A percentile compares a stretch with the other conserved stretches of the same genome.
These are phyloP conservation scores for Cicer cuneatum DNA, from an alignment of 306 rosid genomes.

Conservation along the genomic window DNA sequence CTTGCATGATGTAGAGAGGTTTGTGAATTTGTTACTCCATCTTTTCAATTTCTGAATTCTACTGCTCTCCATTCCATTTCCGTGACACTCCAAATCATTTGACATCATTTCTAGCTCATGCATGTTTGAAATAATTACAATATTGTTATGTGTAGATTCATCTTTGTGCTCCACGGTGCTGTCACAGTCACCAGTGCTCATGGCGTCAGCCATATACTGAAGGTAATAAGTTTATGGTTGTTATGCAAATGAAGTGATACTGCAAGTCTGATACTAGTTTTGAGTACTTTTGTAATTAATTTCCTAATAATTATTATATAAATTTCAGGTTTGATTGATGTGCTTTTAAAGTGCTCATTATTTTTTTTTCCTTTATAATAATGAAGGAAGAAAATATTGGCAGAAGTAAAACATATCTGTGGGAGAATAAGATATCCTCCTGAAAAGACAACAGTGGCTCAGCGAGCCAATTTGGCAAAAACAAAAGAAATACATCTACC, in stretches of 20 bases:
- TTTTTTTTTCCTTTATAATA: not conserved
- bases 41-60: slow-evolving; percentile 40
- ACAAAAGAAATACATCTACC: not conserved
- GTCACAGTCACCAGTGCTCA: slow-evolving; percentile 57
- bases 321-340: slow-evolving; percentile 18
- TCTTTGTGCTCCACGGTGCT: slow-evolving; percentile 88
- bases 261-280: slow-evolving; percentile 37
- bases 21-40: slow-evolving; percentile 36
- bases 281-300: slow-evolving; percentile 7
- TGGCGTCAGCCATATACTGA: slow-evolving; percentile 52
- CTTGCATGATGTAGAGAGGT: slow-evolving; percentile 78
- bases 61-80: slow-evolving; percentile 5
- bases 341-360: not conserved
- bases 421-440: not conserved
- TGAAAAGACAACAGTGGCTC: slow-evolving; percentile 7
- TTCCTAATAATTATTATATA: slow-evolving; percentile 2
- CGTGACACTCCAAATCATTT: slow-evolving; percentile 22
- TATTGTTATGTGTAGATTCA: slow-evolving; percentile 60
- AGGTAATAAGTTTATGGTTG: slow-evolving; percentile 53
- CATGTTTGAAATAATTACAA: slow-evolving; percentile 38
- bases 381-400: slow-evolving; percentile 19
- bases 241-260: slow-evolving; percentile 29
- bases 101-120: slow-evolving; percentile 24
- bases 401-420: not conserved
- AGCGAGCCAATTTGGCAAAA: not conserved